phyloP scores from a whole-genome alignment of 2,329 filamentous ascomycete genomes.

The Epichloe brachyelytri region DNA sequence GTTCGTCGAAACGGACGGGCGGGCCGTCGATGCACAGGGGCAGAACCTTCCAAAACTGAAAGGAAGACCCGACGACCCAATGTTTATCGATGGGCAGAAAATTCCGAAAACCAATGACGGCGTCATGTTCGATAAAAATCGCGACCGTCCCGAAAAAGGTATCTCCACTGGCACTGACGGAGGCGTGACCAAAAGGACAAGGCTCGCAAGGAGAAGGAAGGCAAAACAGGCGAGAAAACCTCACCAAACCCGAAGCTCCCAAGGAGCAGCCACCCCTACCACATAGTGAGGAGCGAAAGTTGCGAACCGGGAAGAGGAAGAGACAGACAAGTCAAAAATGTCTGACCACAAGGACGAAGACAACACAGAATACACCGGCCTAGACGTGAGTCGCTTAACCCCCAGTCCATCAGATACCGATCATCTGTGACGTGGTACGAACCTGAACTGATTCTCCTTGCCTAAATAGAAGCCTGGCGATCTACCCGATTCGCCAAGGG shows the following conservation, averaged over 20 bases:
- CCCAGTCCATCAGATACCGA: not conserved
- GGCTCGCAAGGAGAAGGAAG: conserved; percentile 55
- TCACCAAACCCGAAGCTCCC: conserved; percentile 69
- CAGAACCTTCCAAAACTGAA: conserved; percentile 31
- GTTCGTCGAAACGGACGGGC: conserved; percentile 45
- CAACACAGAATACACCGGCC: conserved; percentile 22
- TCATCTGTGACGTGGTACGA: not conserved
- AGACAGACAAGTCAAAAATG: conserved; percentile 28
- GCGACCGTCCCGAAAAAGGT: conserved; percentile 64
- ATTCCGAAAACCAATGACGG: conserved; percentile 58
- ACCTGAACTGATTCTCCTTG: not conserved
- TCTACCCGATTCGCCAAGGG: conserved; percentile 65
- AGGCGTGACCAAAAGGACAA: conserved; percentile 82
- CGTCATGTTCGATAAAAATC: conserved; percentile 83
- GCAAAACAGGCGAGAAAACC: conserved; percentile 49
- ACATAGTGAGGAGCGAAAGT: conserved; percentile 65
- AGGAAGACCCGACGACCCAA: conserved; percentile 38
- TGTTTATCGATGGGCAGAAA: conserved; percentile 44
- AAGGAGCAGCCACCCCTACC: conserved; percentile 77
- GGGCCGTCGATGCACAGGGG: conserved; percentile 20
- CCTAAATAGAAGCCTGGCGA: conserved; percentile 59
- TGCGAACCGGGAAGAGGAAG: conserved; percentile 30
- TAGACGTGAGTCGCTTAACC: conserved; percentile 17
- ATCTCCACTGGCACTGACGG: conserved; percentile 73
- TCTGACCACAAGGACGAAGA: conserved; percentile 29